Evolutionary conservation across 164 flowering plant genomes (phyloP), one percentile per base, ranked within the genome.

Genomic region (Magnolia kwangsiensis): DNA sequence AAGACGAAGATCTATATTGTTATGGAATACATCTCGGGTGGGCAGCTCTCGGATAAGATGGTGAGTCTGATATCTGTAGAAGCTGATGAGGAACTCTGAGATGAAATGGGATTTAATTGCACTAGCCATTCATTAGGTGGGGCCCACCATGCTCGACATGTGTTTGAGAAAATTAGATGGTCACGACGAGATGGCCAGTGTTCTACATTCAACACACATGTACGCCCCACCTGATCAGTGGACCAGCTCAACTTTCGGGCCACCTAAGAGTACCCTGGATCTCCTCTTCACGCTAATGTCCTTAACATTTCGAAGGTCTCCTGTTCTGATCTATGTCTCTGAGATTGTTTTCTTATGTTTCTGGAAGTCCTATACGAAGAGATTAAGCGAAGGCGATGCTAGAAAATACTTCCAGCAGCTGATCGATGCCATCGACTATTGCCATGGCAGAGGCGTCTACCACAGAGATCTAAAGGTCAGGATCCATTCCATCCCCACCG

Each of bases 381-480:
- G 74, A 77, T 76, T 92, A 51, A 75, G 71, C 63, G 98, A 95
- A 81, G 27, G 58, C 2, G 94, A 90, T 61, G 97, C 95, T 49
- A 89, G 97, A 76, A 89, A 88, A 72, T 80, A 88, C 66, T 92
- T 95, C 78, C 98, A 95, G 77, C 97, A 95, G 75, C 83, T 95
- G 79, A 89, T 92, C 68, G 93, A 90, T 81, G 94, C 92, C 4
- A 88, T 95, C 51, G 95, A 90, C 74, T 90, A 95, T 51, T 95
- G 95, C 84, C 98, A 95, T 81, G 75, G 86, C 69, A 87, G 84
- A 84, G 95, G 96, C 45, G 97, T 93, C 45, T 93, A 87, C 79
- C 98, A 95, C 78, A 88, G 98, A 83, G 97, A 93, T 82, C 85
- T 91, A 11, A 95, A 95, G 95, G 98, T 92, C 27, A 71, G 77